Conservation (phyloP, 2,329 filamentous ascomycete species). For the Colletotrichum lupini region DNA sequence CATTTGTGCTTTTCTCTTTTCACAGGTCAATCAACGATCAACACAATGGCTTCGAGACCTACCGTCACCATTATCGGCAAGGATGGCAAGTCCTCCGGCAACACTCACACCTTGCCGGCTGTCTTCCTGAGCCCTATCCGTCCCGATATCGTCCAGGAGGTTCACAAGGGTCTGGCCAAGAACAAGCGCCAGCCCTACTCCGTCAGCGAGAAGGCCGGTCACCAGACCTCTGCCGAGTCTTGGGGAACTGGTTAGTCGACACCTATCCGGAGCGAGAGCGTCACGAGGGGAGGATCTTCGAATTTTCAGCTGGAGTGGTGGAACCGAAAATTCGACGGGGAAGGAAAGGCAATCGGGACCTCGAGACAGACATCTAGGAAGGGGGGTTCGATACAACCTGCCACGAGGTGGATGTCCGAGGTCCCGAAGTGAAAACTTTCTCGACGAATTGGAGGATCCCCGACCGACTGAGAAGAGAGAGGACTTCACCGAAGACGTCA, state of each 20-base stretch:
- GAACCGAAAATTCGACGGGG: neutral
- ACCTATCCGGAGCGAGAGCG: neutral
- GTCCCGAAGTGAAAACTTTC: conserved; percentile 4
- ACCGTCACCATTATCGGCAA: conserved; percentile 97
- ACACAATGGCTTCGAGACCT: conserved; percentile 92
- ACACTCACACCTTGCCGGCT: conserved; percentile 91
- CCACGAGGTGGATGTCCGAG: conserved; percentile 15
- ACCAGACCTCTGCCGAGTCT: conserved; percentile 99
- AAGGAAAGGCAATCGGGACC: conserved; percentile 11
- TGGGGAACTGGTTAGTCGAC: conserved; percentile 94
- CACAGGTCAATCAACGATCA: conserved; percentile 38
- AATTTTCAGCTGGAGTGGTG: neutral
- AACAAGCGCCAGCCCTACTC: conserved; percentile 99
- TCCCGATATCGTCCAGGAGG: conserved; percentile 98
- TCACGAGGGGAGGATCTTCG: neutral
- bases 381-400: neutral
- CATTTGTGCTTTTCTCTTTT: conserved; percentile 9
- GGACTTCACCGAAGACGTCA: neutral
- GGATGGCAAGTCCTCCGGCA: conserved; percentile 91
- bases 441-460: neutral
- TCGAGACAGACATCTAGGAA: conserved; percentile 20
- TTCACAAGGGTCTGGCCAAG: conserved; percentile 99
- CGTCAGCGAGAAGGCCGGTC: conserved; percentile 99
- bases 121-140: conserved; percentile 98
- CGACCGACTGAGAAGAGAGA: conserved; percentile 9